Evolutionary conservation across 2,329 filamentous ascomycete genomes (phyloP), one percentile per base, ranked within the genome.

Genomic region (Diplocarpon mali): DNA sequence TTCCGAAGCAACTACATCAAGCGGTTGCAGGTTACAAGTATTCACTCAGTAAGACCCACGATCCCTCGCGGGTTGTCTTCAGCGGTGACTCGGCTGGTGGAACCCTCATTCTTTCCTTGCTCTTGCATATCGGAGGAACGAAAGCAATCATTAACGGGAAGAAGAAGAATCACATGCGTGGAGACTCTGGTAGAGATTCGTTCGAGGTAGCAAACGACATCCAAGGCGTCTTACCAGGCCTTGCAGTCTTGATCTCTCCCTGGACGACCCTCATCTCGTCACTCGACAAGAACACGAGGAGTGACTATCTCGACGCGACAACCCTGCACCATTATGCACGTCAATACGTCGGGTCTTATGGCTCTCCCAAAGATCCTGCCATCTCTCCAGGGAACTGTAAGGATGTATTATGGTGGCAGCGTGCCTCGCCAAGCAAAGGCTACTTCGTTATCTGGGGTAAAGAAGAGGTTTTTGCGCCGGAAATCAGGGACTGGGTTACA

Each of bases 11-110:
- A 28, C 41, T 50, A 2, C 42, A 41, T 12, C 46, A 52, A 39
- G 51, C 49, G 13, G 39, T 40, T 14, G 41, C 38, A 30, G 49
- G 45, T 24, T 42, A 50, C 2, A 43, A 45, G 17, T 41, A 46
- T 17, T 29, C 51, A 9, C 37, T 53, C 13, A 46, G 24, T 14
- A 67, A 74, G 3, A 73, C 73, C 20, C 62, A 66, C 3, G 63
- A 62, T 16, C 71, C 82, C 32, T 72, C 74, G 2, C 76, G 71
- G 34, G 71, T 93, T 20, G 82, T 80, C 49, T 73, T 93, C 3
- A 76, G 75, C 38, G 86, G 86, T 5, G 86, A 93, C 62, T 90
- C 85, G 1, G 86, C 86, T 1, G 86, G 86, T 4, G 86, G 75
- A 13, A 82, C 82, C 1, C 65, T 93, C 35, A 73, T 83, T 9